These are phyloP conservation scores for Vigna hirtella DNA, from an alignment of 306 rosid genomes.

Conservation along the genomic window DNA sequence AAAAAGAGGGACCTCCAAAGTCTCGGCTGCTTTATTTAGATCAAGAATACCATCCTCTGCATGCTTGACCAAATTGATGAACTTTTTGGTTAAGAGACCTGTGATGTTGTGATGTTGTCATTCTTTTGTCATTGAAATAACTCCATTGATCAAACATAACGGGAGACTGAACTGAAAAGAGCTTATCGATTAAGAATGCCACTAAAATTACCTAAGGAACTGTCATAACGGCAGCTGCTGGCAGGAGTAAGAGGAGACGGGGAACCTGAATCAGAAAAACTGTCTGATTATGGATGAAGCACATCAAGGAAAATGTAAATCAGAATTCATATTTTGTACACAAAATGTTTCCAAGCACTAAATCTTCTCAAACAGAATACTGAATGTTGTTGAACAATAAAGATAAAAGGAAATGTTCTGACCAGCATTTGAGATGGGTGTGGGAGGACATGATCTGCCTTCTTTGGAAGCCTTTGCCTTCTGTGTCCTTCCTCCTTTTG, in stretches of 20 bases:
- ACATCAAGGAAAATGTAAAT: slow-evolving; percentile 26
- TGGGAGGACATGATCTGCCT: slow-evolving; percentile 73
- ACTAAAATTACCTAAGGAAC: slow-evolving; percentile 83
- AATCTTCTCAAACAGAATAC: slow-evolving; percentile 33
- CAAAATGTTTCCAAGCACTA: slow-evolving; percentile 36
- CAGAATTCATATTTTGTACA: slow-evolving; percentile 20
- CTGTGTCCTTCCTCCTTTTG: slow-evolving; percentile 78
- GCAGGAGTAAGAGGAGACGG: slow-evolving; percentile 94
- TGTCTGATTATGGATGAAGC: slow-evolving; percentile 6
- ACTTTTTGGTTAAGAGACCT: slow-evolving; percentile 97
- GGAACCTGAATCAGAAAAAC: slow-evolving; percentile 66
- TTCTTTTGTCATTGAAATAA: slow-evolving; percentile 37
- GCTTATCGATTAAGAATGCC: slow-evolving; percentile 24
- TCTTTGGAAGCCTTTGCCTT: slow-evolving; percentile 75
- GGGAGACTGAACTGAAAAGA: slow-evolving; percentile 29
- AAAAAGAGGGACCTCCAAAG: slow-evolving; percentile 70
- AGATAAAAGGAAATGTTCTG: slow-evolving; percentile 37
- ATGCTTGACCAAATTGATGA: slow-evolving; percentile 89
- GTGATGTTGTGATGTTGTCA: slow-evolving; percentile 53
- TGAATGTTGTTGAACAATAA: slow-evolving; percentile 34
- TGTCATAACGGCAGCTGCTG: slow-evolving; percentile 89
- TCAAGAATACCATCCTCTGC: slow-evolving; percentile 97
- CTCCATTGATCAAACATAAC: slow-evolving; percentile 34
- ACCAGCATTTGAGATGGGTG: slow-evolving; percentile 84
- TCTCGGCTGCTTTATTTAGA: slow-evolving; percentile 95